phyloP scores from a whole-genome alignment of 768 basidiomycete genomes.

The Tricholoma flavovirens region DNA sequence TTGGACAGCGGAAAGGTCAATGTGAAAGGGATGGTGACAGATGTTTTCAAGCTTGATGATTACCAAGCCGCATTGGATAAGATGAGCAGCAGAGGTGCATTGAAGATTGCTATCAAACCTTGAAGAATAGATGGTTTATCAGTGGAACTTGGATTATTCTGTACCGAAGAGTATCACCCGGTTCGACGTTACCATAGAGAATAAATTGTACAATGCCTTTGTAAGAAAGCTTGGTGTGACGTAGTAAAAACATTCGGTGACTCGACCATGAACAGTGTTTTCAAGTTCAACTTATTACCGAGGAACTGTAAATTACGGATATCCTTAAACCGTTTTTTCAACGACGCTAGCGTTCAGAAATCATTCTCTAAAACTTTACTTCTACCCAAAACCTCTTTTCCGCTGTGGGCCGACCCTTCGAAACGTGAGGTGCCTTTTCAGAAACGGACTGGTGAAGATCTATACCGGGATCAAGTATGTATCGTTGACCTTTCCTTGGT shows the following conservation, averaged over 20 bases:
- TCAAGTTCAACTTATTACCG: too few relatives aligned
- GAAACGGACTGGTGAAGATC: conserved; percentile 57
- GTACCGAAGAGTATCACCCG: too few relatives aligned
- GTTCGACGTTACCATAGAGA: too few relatives aligned
- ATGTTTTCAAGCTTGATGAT: conserved; percentile 62
- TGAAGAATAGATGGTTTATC: conserved; percentile 35
- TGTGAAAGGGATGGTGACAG: conserved; percentile 68
- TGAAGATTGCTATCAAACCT: conserved; percentile 61
- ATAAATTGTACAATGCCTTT: too few relatives aligned
- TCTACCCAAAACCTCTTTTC: conserved; percentile 79
- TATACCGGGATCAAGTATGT: conserved; percentile 77
- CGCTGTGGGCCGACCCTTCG: conserved; percentile 62
- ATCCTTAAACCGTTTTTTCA: neutral
- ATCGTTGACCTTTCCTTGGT: conserved; percentile 1
- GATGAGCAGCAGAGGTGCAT: conserved; percentile 57
- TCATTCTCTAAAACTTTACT: conserved; percentile 55
- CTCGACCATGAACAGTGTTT: too few relatives aligned
- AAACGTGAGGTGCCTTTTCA: conserved; percentile 55
- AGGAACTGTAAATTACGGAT: neutral
- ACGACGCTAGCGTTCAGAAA: conserved; percentile 27
- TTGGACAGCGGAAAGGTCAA: conserved; percentile 82
- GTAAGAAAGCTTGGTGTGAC: too few relatives aligned
- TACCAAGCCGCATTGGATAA: conserved; percentile 69
- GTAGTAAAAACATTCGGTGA: too few relatives aligned
- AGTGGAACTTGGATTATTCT: too few relatives aligned